phyloP scores from a whole-genome alignment of 108 stramenopile genomes.

The Aurantiochytrium sp. region DNA sequence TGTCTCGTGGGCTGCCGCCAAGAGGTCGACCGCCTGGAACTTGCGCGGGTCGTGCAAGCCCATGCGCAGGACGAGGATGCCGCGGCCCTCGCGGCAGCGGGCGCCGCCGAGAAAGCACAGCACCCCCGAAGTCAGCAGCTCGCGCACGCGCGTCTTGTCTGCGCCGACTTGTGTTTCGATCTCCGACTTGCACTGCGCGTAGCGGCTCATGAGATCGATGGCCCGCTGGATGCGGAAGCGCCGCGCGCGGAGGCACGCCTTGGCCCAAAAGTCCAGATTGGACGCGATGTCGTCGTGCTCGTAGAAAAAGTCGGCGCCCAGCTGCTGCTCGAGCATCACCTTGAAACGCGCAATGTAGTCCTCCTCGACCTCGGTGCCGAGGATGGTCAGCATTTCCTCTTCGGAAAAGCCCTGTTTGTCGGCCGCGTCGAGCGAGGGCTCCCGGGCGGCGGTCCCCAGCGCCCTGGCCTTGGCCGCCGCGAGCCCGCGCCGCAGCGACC shows the following conservation, averaged over 20 bases:
- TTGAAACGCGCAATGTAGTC: constrained; percentile 6
- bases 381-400: neutral
- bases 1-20: neutral
- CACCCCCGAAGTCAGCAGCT: neutral
- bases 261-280: constrained; percentile 15
- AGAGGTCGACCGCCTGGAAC: neutral
- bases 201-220: neutral
- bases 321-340: neutral
- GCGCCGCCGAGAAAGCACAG: neutral
- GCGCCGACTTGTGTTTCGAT: neutral
- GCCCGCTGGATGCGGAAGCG: neutral
- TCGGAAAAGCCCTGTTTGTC: neutral
- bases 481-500: neutral
- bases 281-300: neutral
- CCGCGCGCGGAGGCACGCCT: neutral
- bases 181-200: neutral
- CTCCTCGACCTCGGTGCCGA: constrained; percentile 6
- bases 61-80: neutral
- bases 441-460: neutral
- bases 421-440: neutral
- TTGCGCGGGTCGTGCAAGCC: neutral
- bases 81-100: neutral
- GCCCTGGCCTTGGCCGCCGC: neutral
- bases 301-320: neutral
- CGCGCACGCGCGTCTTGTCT: neutral